Percentiles rank a stretch among this genome's conserved stretches.
These are phyloP conservation scores for Arachnomyces sp. DNA, from an alignment of 2,329 filamentous ascomycete species.

Conservation along the genomic window DNA sequence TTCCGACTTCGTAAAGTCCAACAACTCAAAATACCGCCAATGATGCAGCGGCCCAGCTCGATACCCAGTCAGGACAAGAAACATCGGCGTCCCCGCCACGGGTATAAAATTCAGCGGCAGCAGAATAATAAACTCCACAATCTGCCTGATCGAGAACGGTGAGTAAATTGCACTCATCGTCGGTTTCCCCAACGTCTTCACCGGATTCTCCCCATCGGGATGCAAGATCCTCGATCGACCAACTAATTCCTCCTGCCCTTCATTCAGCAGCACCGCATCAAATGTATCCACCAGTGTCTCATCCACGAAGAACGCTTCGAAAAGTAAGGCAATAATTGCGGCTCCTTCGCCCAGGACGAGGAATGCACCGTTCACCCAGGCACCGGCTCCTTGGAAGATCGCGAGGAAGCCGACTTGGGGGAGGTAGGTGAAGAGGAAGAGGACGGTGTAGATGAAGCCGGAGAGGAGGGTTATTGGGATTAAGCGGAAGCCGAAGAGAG, in stretches of 20 bases:
- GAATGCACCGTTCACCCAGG: constrained; percentile 85
- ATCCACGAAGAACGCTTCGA: constrained; percentile 76
- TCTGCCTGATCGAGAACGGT: constrained; percentile 86
- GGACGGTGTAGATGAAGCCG: constrained; percentile 69
- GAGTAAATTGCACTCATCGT: constrained; percentile 69
- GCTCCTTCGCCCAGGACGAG: constrained; percentile 66
- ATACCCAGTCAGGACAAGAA: constrained; percentile 80
- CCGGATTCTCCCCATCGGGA: constrained; percentile 58
- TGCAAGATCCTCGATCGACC: constrained; percentile 58
- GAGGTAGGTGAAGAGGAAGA: constrained; percentile 82
- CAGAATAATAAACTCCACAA: constrained; percentile 71
- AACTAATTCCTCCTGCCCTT: constrained; percentile 61
- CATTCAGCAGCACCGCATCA: constrained; percentile 73
- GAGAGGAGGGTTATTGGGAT: constrained; percentile 76
- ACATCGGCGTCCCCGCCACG: constrained; percentile 72
- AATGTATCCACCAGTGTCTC: constrained; percentile 75
- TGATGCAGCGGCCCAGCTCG: constrained; percentile 82
- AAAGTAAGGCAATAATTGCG: constrained; percentile 57
- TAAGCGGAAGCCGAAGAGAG: constrained; percentile 68
- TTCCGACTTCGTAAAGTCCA: constrained; percentile 66
- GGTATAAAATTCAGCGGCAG: constrained; percentile 84
- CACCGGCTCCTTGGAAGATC: constrained; percentile 76
- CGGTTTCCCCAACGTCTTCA: constrained; percentile 76
- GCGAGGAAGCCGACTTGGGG: constrained; percentile 84
- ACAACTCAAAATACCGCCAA: constrained; percentile 80